Evolutionary conservation across 371 early-diverging fungal species (phyloP), one percentile per base, ranked within the genome.

Genomic region (Smittium mucronatum): DNA sequence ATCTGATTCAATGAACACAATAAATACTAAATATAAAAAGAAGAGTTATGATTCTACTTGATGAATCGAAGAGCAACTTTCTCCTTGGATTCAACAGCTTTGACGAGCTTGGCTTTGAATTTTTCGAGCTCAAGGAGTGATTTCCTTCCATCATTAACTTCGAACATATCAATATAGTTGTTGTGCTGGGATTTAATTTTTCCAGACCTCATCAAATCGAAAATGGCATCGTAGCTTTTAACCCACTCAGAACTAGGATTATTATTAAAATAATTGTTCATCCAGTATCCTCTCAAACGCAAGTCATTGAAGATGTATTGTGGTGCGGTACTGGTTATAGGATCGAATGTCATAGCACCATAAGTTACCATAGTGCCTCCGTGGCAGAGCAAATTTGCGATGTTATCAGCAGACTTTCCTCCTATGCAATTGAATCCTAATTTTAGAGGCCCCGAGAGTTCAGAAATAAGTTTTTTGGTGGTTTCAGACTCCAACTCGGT

Each of bases 371-470:
- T n/a, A 8, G 1, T 25, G 15, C 58, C 15, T 11, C 36, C 81
- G 71, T 75, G 80, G 77, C 82, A 78, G 31, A 92, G 68, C 67
- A 81, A 76, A 63, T 88, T 84, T 0, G 89, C 87, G 83, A 95
- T 80, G 61, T 87, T 88, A 29, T 88, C 85, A 2, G 93, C 88
- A 26, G 78, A 75, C 67, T 89, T 86, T 11, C 98, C 98, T 2
- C 97, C 93, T 1, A 95, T 94, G 75, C 94, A 91, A 73, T 97
- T 95, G 2, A 97, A 80, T 0, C 87, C 96, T 36, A 97, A 80
- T 28, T 81, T 75, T 61, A 86, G 78, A 16, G 80, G 73, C 2
- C 74, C 73, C 0, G 78, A 75, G 1, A 81, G 69, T 5, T 33
- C 68, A 0, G 76, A 75, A 25, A 81, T 34, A 57, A 58, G 61